Conservation (phyloP, 768 basidiomycete genomes). For the Amanita polypyramis region DNA sequence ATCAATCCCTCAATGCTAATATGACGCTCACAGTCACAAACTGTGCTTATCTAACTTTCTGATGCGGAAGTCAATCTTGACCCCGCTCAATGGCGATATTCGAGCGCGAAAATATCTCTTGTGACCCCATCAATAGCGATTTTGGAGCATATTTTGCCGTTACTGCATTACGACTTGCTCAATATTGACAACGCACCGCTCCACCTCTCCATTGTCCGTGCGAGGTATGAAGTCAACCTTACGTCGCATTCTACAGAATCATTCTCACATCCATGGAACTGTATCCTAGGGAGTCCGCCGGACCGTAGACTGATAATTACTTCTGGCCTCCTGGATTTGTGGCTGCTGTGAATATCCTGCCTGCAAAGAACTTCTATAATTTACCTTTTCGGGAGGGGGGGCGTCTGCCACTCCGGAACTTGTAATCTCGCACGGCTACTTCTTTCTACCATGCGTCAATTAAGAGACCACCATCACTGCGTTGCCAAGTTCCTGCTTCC, state of each 20-base stretch:
- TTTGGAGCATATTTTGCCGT: no score
- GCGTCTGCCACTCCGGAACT: neutral
- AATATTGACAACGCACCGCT: neutral
- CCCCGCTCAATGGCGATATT: slow-evolving; percentile 4
- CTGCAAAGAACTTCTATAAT: neutral
- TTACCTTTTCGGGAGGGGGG: neutral
- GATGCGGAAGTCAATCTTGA: neutral
- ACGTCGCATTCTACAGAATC: neutral
- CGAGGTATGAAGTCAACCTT: no score
- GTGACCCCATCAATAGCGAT: neutral
- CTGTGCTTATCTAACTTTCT: no score
- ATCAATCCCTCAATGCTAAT: neutral
- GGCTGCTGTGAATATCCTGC: neutral
- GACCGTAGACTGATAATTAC: neutral
- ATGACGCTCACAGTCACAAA: neutral
- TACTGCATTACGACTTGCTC: no score
- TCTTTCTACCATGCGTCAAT: neutral
- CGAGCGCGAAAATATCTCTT: neutral
- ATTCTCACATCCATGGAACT: neutral
- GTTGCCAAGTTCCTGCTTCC: no score
- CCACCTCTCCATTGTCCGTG: neutral
- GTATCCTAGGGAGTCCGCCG: neutral
- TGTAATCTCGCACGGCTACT: neutral
- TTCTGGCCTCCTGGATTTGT: neutral
- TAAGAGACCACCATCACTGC: no score